These are phyloP conservation scores for Epichloe sylvatica DNA, from an alignment of 2,329 filamentous ascomycete species.

Conservation along the genomic window DNA sequence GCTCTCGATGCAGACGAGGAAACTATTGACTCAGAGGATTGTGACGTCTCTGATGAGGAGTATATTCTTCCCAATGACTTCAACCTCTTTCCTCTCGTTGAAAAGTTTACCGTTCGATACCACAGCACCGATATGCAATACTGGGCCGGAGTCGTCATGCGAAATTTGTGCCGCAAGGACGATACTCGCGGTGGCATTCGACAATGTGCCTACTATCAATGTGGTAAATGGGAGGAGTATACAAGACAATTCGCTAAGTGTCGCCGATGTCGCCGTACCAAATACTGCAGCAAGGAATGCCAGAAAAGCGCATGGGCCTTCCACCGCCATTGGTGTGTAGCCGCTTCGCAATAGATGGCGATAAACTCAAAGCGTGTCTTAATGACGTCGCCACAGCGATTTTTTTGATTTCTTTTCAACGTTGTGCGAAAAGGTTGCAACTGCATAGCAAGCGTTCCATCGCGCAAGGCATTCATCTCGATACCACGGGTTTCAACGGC, in stretches of 20 bases:
- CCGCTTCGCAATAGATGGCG: conserved; percentile 40
- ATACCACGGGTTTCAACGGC: conserved; percentile 27
- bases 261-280: conserved; percentile 85
- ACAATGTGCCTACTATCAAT: conserved; percentile 96
- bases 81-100: conserved; percentile 95
- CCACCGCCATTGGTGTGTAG: conserved; percentile 94
- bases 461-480: conserved; percentile 28
- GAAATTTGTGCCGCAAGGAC: conserved; percentile 95
- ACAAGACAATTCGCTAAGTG: conserved; percentile 97
- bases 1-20: conserved; percentile 56
- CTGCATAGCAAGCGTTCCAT: conserved; percentile 30
- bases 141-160: conserved; percentile 98
- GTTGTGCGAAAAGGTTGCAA: conserved; percentile 18
- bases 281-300: conserved; percentile 99
- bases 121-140: conserved; percentile 98
- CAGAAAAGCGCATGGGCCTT: conserved; percentile 98
- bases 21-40: conserved; percentile 25
- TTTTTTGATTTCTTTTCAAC: conserved; percentile 16
- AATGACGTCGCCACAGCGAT: conserved; percentile 7
- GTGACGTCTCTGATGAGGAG: conserved; percentile 60
- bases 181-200: conserved; percentile 87
- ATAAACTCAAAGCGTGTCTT: conserved; percentile 2
- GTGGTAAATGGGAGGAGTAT: conserved; percentile 95
- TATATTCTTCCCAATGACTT: conserved; percentile 87
- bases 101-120: conserved; percentile 94